A percentile compares a stretch with the other conserved stretches of the same genome.
Conservation (phyloP, 768 basidiomycete genomes). For the Suillus clintonianus region DNA sequence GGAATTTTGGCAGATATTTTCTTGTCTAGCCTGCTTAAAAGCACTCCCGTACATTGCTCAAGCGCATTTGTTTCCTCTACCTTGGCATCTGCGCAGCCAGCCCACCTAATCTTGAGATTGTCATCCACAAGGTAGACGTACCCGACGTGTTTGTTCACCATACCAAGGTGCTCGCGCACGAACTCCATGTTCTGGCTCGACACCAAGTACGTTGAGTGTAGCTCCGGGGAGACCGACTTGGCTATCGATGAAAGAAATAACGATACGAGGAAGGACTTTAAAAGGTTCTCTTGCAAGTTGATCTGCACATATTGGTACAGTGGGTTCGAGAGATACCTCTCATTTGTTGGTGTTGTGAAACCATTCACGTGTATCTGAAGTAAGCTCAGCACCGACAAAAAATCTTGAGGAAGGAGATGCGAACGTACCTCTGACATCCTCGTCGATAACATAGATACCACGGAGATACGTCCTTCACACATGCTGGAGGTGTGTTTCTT, state of each 20-base stretch:
- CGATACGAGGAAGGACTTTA: constrained; percentile 88
- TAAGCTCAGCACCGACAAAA: constrained; percentile 1
- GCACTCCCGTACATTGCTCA: constrained; percentile 66
- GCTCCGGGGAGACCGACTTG: constrained; percentile 56
- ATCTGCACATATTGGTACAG: constrained; percentile 78
- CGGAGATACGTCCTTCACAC: constrained; percentile 72
- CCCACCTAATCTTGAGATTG: constrained; percentile 87
- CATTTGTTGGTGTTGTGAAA: constrained; percentile 61
- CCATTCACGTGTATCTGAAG: constrained; percentile 75
- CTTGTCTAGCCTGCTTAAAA: constrained; percentile 58
- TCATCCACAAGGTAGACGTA: constrained; percentile 92
- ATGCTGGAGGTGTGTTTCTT: constrained; percentile 76
- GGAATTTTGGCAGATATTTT: not conserved
- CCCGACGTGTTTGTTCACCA: constrained; percentile 88
- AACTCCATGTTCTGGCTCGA: constrained; percentile 87
- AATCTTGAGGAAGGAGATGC: not conserved
- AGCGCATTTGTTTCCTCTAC: constrained; percentile 69
- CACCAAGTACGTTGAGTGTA: constrained; percentile 75
- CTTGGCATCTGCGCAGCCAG: constrained; percentile 84
- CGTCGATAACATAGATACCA: constrained; percentile 83
- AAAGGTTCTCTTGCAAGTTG: constrained; percentile 91
- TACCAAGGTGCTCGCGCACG: constrained; percentile 79
- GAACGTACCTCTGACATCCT: constrained; percentile 79
- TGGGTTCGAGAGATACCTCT: constrained; percentile 53
- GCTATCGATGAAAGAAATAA: constrained; percentile 81